Percentiles rank a stretch among this genome's conserved stretches.
Evolutionary conservation across 2,329 filamentous ascomycete species (phyloP).

Genomic region (Talaromyces piceae): DNA sequence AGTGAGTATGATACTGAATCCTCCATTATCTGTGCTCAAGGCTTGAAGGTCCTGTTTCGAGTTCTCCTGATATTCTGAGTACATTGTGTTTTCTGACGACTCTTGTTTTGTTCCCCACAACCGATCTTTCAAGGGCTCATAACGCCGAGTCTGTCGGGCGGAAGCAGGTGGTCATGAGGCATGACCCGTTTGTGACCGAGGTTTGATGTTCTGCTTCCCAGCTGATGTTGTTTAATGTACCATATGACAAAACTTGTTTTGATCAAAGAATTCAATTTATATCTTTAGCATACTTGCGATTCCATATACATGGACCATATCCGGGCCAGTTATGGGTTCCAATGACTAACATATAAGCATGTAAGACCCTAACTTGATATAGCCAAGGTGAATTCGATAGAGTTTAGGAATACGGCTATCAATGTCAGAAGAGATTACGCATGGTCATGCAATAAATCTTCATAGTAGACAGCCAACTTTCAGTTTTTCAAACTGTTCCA

Average conservation of each 20-base stretch:
- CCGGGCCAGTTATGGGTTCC: too few species aligned
- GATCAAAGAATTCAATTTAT: not conserved
- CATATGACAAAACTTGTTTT: not conserved
- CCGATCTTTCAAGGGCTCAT: not conserved
- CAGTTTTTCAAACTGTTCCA: too few species aligned
- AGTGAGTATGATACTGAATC: too few species aligned
- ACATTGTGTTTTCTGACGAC: not conserved
- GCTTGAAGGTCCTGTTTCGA: too few species aligned
- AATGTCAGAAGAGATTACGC: too few species aligned
- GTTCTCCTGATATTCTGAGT: not conserved
- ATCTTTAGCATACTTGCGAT: not conserved
- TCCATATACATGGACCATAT: not conserved
- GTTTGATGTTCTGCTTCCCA: not conserved
- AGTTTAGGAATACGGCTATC: too few species aligned
- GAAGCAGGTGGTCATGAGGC: not conserved
- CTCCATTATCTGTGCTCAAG: too few species aligned
- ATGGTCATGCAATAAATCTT: too few species aligned
- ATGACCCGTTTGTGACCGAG: not conserved
- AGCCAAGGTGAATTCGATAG: too few species aligned
- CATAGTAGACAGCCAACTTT: too few species aligned
- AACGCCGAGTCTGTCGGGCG: not conserved
- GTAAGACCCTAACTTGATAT: too few species aligned
- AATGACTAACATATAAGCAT: too few species aligned
- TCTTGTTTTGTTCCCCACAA: not conserved
- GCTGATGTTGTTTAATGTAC: not conserved